Base-by-base conservation (phyloP, 2,329 filamentous ascomycete genomes). In the Trichophaea hybrida region DNA sequence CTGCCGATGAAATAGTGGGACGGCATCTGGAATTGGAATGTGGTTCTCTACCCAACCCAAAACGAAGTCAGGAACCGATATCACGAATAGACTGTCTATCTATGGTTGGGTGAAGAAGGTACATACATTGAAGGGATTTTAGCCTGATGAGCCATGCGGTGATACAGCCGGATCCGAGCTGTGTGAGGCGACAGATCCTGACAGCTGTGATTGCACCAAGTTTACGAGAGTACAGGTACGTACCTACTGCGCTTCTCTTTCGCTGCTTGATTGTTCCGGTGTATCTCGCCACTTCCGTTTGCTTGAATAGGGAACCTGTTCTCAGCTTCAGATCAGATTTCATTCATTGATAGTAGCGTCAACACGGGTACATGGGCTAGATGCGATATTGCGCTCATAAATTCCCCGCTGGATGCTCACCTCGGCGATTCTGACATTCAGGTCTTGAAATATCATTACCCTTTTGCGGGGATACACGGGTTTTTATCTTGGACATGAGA, bases 1-100 rank as follows among this genome's bases (percentile, higher is more conserved):
- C 57, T 64, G 57, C 43, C 49, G 55, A 61, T 46, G 32, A 34
- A 7, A 35, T 24, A 33, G 8, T 32, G 35, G 40, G 6, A 55
- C 52, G 35, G 52, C 40, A n/a, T 17, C 40, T 46, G 40, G 10
- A 46, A 46, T 46, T 46, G 40, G 40, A 13, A 46, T 46, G 40
- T 46, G 40, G 40, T 12, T 24, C 24, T 24, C 24, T 24, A 24
- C 24, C 40, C 24, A 13, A 46, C 40, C 40, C 40, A 13, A 46
- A 17, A 46, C 13, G 40, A 17, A 46, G 24, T 46, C 40, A 46
- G n/a, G 5, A 12, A 17, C 40, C 24, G 40, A 15, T 15, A 43
- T n/a, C 40, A 46, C 5, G 13, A 46, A n/a, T 10, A 6, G 5
- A 17, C 40, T 46, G 40, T 46, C 24, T 7, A 46, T 46, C 40